These are phyloP conservation scores for Bacidia gigantensis DNA, from an alignment of 495 filamentous ascomycete genomes.

Conservation along the genomic window DNA sequence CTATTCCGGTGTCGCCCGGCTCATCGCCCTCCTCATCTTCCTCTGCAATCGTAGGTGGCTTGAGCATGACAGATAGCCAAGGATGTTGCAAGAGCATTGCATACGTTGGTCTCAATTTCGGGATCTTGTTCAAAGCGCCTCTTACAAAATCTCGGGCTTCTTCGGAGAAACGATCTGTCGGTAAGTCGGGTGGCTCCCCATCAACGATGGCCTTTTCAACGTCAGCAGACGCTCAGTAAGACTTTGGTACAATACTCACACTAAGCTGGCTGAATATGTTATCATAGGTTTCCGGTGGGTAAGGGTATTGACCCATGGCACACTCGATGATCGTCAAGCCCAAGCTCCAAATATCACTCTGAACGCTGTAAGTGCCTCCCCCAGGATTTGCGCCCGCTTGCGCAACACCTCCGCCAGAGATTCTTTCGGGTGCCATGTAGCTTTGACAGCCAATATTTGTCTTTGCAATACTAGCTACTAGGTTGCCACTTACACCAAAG, in stretches of 20 bases:
- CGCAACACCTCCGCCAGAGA: slow-evolving; percentile 71
- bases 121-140: slow-evolving; percentile 84
- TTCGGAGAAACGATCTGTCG: slow-evolving; percentile 59
- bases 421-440: slow-evolving; percentile 98
- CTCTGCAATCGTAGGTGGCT: slow-evolving; percentile 70
- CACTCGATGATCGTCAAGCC: slow-evolving; percentile 94
- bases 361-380: slow-evolving; percentile 87
- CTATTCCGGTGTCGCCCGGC: slow-evolving; percentile 28
- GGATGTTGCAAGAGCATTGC: slow-evolving; percentile 74
- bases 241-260: slow-evolving; percentile 43
- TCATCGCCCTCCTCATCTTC: slow-evolving; percentile 44
- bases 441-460: slow-evolving; percentile 99
- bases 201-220: slow-evolving; percentile 82
- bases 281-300: slow-evolving; percentile 94
- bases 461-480: slow-evolving; percentile 94
- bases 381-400: slow-evolving; percentile 54
- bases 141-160: slow-evolving; percentile 76
- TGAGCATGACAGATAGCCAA: slow-evolving; percentile 69
- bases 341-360: slow-evolving; percentile 95
- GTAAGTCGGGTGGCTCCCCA: slow-evolving; percentile 80
- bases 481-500: slow-evolving; percentile 92
- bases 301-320: slow-evolving; percentile 87
- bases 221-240: slow-evolving; percentile 2
- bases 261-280: slow-evolving; percentile 97
- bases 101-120: slow-evolving; percentile 80